phyloP scores from a whole-genome alignment of 495 filamentous ascomycete genomes.

The Sporormia fimetaria region DNA sequence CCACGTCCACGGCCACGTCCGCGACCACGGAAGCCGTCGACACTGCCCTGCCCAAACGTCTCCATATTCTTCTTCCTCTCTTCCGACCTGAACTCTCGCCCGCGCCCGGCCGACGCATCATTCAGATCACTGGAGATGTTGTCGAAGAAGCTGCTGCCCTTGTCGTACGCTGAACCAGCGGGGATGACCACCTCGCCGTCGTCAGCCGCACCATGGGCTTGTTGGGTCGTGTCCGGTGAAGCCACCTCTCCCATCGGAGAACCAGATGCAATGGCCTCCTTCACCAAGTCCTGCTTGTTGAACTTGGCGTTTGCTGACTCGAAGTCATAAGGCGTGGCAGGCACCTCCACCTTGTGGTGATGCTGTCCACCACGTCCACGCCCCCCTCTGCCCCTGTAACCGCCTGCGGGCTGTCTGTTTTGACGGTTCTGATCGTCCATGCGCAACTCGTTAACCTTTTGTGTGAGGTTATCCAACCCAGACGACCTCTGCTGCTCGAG shows the following conservation, averaged over 20 bases:
- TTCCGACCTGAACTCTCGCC: conserved; percentile 84
- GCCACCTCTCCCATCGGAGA: conserved; percentile 45
- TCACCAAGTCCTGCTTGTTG: conserved; percentile 91
- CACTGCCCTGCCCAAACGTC: conserved; percentile 96
- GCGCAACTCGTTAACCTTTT: conserved; percentile 80
- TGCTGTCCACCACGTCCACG: conserved; percentile 36
- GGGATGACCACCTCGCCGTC: conserved; percentile 36
- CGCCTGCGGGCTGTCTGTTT: conserved; percentile 22
- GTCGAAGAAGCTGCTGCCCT: conserved; percentile 81
- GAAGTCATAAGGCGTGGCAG: conserved; percentile 86
- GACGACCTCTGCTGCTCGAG: conserved; percentile 22
- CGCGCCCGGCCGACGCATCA: conserved; percentile 49
- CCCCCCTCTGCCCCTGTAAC: conserved; percentile 42
- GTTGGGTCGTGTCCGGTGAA: conserved; percentile 7
- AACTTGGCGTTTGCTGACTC: conserved; percentile 88
- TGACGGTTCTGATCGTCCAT: conserved; percentile 42
- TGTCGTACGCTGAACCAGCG: conserved; percentile 60
- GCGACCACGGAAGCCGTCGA: conserved; percentile 57
- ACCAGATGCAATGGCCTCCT: conserved; percentile 74
- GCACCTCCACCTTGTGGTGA: conserved; percentile 69
- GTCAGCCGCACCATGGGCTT: conserved; percentile 20
- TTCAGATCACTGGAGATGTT: conserved; percentile 91
- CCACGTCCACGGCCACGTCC: conserved; percentile 38
- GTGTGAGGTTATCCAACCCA: conserved; percentile 63
- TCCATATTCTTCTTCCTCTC: conserved; percentile 94